Conservation (phyloP, 2,329 filamentous ascomycete genomes). For the Cercospora canescens region DNA sequence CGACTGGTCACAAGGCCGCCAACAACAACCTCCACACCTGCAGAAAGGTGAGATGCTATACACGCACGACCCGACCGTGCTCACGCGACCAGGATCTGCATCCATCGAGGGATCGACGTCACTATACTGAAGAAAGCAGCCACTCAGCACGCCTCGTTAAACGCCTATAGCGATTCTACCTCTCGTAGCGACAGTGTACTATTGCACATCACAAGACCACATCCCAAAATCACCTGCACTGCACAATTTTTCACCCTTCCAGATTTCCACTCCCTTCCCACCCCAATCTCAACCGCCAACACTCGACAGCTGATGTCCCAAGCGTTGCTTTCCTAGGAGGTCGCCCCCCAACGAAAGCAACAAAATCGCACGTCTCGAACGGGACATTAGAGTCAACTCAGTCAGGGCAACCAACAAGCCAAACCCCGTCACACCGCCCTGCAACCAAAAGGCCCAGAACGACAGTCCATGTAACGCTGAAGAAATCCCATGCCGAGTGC, state of each 20-base stretch:
- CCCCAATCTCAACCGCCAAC: not conserved
- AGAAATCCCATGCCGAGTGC: not conserved
- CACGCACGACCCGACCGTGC: not conserved
- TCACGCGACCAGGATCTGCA: slow-evolving; percentile 4
- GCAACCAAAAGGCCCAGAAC: not conserved
- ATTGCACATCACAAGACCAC: not conserved
- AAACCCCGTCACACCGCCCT: not conserved
- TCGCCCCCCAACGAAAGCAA: too few species aligned
- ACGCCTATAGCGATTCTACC: not conserved
- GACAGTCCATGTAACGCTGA: not conserved
- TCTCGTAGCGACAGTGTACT: not conserved
- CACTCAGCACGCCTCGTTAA: not conserved
- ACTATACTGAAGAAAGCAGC: not conserved
- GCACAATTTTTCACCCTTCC: too few species aligned
- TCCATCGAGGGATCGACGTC: not conserved
- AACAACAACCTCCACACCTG: not conserved
- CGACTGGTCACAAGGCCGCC: not conserved
- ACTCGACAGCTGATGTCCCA: not conserved
- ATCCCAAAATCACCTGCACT: not conserved
- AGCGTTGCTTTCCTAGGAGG: too few species aligned
- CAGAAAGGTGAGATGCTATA: not conserved
- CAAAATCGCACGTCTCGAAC: not conserved
- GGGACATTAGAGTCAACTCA: not conserved
- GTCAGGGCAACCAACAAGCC: not conserved
- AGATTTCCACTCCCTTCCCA: not conserved